These are phyloP conservation scores for Drechmeria coniospora DNA, from an alignment of 2,329 filamentous ascomycete genomes.

Conservation along the genomic window DNA sequence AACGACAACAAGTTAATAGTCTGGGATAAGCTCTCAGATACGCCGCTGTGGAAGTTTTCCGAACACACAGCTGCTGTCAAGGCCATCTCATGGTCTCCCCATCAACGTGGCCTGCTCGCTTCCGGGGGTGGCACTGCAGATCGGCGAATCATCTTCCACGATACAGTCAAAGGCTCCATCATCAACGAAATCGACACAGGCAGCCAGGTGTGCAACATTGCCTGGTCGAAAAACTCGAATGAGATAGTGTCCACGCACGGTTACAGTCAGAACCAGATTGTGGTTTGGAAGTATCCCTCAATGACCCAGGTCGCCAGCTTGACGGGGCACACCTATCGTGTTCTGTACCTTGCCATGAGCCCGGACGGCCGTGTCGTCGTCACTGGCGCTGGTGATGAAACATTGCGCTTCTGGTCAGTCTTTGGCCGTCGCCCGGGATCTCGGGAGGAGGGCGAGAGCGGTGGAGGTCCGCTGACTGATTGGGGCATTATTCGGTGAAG, in stretches of 20 bases:
- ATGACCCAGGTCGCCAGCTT: conserved; percentile 95
- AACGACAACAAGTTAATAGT: conserved; percentile 99
- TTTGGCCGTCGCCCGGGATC: conserved; percentile 71
- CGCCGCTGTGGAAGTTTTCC: conserved; percentile 83
- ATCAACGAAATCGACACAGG: conserved; percentile 90
- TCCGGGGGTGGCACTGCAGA: conserved; percentile 93
- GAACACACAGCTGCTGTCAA: conserved; percentile 95
- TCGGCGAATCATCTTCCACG: conserved; percentile 94
- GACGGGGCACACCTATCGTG: conserved; percentile 91
- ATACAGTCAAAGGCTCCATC: conserved; percentile 68
- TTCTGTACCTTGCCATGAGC: conserved; percentile 93
- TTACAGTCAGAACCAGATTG: conserved; percentile 96
- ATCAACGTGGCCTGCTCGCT: conserved; percentile 85
- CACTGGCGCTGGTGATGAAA: conserved; percentile 92
- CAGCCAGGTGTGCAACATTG: conserved; percentile 95
- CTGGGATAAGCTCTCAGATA: conserved; percentile 91
- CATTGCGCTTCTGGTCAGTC: conserved; percentile 88
- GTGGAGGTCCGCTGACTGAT: conserved; percentile 49
- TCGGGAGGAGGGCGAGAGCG: conserved; percentile 49
- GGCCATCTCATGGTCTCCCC: conserved; percentile 93
- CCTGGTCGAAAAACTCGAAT: conserved; percentile 95
- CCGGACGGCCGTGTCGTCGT: conserved; percentile 89
- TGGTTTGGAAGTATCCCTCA: conserved; percentile 97
- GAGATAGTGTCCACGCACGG: conserved; percentile 96
- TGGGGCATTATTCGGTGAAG: conserved; percentile 66